Conservation (phyloP, 805 yeast species). For the Candida chilensis region DNA sequence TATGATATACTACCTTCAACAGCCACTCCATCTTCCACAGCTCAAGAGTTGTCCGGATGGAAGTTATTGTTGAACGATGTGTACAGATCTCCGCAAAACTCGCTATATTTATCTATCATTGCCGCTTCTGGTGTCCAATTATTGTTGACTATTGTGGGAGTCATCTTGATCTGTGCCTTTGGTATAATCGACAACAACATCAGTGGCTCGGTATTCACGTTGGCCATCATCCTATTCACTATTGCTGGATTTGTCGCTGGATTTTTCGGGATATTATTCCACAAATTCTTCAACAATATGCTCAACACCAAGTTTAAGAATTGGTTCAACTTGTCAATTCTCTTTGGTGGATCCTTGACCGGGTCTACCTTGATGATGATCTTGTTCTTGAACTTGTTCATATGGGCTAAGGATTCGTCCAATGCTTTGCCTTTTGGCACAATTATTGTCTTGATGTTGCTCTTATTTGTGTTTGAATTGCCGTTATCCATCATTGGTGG, state of each 20-base stretch:
- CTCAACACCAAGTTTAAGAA: slow-evolving; percentile 13
- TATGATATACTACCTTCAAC: no score
- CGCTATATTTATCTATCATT: slow-evolving; percentile 42
- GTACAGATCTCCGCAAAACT: slow-evolving; percentile 38
- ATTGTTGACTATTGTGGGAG: slow-evolving; percentile 53
- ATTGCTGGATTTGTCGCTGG: slow-evolving; percentile 72
- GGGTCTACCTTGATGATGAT: slow-evolving; percentile 38
- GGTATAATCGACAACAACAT: slow-evolving; percentile 55
- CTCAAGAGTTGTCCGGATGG: slow-evolving; percentile 50
- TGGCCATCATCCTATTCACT: slow-evolving; percentile 51
- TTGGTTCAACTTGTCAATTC: slow-evolving; percentile 10
- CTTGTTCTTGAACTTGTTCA: slow-evolving; percentile 52
- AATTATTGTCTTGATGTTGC: slow-evolving; percentile 44
- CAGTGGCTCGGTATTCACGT: slow-evolving; percentile 57
- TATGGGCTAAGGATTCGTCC: slow-evolving; percentile 72
- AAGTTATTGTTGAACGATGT: slow-evolving; percentile 45
- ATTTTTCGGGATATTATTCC: slow-evolving; percentile 56
- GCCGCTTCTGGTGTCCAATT: slow-evolving; percentile 73
- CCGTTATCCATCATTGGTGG: slow-evolving; percentile 79
- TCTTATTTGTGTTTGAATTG: slow-evolving; percentile 58
- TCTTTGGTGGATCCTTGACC: slow-evolving; percentile 33
- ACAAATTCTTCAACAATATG: slow-evolving; percentile 41
- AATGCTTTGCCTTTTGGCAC: slow-evolving; percentile 76
- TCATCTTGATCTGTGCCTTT: slow-evolving; percentile 47
- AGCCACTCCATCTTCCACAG: no score